phyloP scores from a whole-genome alignment of 2,329 filamentous ascomycete genomes.

The Cytospora mali region DNA sequence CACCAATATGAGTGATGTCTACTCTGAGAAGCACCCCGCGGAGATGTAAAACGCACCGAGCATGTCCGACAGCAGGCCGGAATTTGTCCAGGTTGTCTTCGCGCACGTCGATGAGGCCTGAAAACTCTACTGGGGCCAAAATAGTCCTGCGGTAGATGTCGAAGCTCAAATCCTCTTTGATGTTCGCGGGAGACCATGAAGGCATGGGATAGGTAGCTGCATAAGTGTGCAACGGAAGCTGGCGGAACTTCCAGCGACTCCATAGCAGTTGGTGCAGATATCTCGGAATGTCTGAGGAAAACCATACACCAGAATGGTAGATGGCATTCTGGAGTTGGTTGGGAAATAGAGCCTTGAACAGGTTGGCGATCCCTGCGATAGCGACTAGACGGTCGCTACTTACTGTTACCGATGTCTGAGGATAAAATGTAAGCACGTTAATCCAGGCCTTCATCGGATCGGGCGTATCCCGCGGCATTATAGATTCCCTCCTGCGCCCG shows the following conservation, averaged over 20 bases:
- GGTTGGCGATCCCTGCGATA: neutral
- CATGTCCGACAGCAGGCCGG: neutral
- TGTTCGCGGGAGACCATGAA: slow-evolving; percentile 3
- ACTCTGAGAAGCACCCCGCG: neutral
- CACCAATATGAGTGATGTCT: neutral
- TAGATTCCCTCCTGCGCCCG: neutral
- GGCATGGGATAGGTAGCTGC: neutral
- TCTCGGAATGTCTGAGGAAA: neutral
- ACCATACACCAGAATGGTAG: slow-evolving; percentile 6
- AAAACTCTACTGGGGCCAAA: too few relatives aligned
- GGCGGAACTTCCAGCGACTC: neutral
- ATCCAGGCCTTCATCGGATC: neutral
- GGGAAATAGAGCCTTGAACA: neutral
- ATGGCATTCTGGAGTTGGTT: neutral
- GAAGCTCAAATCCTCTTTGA: neutral
- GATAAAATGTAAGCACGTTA: neutral
- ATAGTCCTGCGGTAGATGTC: neutral
- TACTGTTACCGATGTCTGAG: neutral
- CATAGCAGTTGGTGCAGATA: neutral
- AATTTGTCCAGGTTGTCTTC: neutral
- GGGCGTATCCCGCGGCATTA: neutral
- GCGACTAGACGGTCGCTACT: neutral
- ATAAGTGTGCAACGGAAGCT: neutral
- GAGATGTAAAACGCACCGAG: neutral
- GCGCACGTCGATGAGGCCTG: neutral